These are phyloP conservation scores for Magnaporthales sp. DNA, from an alignment of 2,329 filamentous ascomycete species.

Conservation along the genomic window DNA sequence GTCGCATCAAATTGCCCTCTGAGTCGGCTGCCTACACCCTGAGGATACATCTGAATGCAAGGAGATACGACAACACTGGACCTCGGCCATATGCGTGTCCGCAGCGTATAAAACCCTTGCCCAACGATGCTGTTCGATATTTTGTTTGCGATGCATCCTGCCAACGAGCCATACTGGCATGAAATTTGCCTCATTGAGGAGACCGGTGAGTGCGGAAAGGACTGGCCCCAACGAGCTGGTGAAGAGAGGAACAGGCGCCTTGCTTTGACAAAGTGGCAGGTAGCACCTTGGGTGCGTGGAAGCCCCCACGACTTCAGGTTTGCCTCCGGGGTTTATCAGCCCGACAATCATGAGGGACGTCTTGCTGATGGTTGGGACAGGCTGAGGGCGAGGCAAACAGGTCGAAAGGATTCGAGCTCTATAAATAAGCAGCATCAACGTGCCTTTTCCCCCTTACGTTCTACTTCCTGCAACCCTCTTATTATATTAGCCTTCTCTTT, in stretches of 20 bases:
- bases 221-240: not conserved
- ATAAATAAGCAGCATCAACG: not conserved
- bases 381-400: not conserved
- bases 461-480: not conserved
- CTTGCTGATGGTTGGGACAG: not conserved
- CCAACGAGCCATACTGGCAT: not conserved
- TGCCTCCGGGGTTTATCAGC: not conserved
- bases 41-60: not conserved
- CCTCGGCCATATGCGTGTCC: not conserved
- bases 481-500: not conserved
- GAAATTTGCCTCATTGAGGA: not conserved
- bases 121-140: no score
- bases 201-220: not conserved
- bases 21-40: not conserved
- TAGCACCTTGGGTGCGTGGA: not conserved
- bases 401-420: not conserved
- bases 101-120: not conserved
- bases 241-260: not conserved
- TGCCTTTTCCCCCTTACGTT: not conserved
- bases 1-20: not conserved
- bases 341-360: not conserved
- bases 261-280: not conserved
- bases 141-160: not conserved
- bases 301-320: not conserved
- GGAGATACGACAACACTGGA: not conserved